Evolutionary conservation across 1,284 basidiomycete genomes (phyloP).

Genomic region (Rhodotorula sp.): DNA sequence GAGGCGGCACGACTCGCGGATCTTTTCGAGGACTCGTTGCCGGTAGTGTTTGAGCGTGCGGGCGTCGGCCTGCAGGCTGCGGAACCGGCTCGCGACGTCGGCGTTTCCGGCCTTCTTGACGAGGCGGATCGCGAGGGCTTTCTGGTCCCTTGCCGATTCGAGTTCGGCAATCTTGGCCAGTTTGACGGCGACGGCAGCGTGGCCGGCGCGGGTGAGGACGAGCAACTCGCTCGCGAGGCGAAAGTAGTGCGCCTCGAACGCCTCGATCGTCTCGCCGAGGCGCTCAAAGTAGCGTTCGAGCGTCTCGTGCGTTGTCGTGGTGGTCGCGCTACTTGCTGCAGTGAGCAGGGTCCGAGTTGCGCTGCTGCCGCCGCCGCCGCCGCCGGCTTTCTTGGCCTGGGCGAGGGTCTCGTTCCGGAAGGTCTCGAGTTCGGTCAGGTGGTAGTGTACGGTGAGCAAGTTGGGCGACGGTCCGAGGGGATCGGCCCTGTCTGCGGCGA

Average conservation of each 20-base stretch:
- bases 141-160: constrained; percentile 91
- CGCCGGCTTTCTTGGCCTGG: constrained; percentile 70
- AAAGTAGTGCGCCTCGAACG: constrained; percentile 85
- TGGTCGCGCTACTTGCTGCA: background rate
- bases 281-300: constrained; percentile 80
- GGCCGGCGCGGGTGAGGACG: constrained; percentile 73
- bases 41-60: constrained; percentile 95
- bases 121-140: constrained; percentile 86
- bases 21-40: constrained; percentile 78
- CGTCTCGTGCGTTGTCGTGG: constrained; percentile 49
- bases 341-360: constrained; percentile 52
- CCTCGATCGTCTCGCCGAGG: constrained; percentile 68
- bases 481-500: constrained; percentile 70
- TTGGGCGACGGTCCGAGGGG: constrained; percentile 76
- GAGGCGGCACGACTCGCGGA: constrained; percentile 56
- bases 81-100: constrained; percentile 85
- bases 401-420: constrained; percentile 93
- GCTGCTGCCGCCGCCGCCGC: constrained; percentile 44
- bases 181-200: constrained; percentile 81
- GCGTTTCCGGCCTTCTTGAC: constrained; percentile 88
- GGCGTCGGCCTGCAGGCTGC: constrained; percentile 86
- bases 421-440: constrained; percentile 80
- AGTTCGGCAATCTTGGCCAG: constrained; percentile 91
- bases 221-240: constrained; percentile 74
- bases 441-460: constrained; percentile 84